phyloP scores from a whole-genome alignment of 2,329 filamentous ascomycete species.

The Diaporthe sp. region DNA sequence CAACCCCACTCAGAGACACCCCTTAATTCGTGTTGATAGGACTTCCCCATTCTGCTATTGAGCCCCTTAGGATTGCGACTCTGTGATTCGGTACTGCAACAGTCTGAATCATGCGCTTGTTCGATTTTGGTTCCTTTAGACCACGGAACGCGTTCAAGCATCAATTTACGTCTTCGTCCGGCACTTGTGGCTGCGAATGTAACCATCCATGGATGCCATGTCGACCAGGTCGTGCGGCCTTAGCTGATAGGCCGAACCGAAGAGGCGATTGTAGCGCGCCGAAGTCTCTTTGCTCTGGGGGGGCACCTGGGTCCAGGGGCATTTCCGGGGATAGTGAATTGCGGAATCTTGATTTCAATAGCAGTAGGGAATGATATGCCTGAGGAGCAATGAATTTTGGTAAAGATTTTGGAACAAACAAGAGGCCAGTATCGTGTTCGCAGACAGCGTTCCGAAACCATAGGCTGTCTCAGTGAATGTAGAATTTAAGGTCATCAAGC shows the following conservation, averaged over 20 bases:
- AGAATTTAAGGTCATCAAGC: neutral
- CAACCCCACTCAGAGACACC: neutral
- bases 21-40: neutral
- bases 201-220: too few relatives aligned
- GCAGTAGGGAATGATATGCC: neutral
- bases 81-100: neutral
- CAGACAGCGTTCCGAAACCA: neutral
- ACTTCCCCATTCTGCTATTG: neutral
- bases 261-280: too few relatives aligned
- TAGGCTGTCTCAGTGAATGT: neutral
- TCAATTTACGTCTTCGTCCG: neutral
- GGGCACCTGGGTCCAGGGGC: neutral
- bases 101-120: neutral
- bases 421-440: neutral
- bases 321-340: neutral
- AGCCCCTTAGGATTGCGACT: neutral
- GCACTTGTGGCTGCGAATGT: neutral
- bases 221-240: neutral
- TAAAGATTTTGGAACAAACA: neutral
- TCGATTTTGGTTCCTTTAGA: neutral
- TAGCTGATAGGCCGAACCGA: neutral
- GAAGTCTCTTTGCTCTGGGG: neutral
- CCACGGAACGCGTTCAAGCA: neutral
- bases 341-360: neutral
- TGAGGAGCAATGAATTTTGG: too few relatives aligned